Base-by-base conservation (phyloP, 1,284 basidiomycete genomes). In the Melampsora larici-populina region DNA sequence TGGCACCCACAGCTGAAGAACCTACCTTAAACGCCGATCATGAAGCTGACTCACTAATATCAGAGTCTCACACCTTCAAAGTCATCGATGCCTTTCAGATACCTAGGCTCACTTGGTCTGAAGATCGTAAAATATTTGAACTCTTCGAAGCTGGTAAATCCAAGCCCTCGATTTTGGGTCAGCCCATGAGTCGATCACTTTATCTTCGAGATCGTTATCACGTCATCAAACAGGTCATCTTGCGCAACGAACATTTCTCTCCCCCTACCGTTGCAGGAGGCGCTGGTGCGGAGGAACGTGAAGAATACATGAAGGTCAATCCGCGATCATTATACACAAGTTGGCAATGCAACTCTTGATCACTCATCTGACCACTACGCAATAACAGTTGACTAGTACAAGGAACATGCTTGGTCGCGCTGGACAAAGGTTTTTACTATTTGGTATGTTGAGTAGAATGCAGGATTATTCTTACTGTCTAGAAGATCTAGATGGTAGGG, bases 221-320 rank as follows among this genome's bases (percentile, higher is more conserved):
- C 29, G 68, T 65, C 55, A 69, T 77, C 29, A 65, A 66, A 46
- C 66, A 70, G 21, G 91, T 92, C 80, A 89, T 97, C 31, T 85
- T 96, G 49, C 87, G 94, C 26, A 97, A 97, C 82, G 95, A 98
- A 83, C 94, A 97, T 84, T 98, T 98, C 84, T 93, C 93, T 1
- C 94, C 94, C 7, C 95, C 94, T 3, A 93, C 93, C 0, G 84
- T 97, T 29, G 92, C 92, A 48, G 94, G 93, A 36, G 66, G 55
- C 6, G 26, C 48, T 24, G 67, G 31, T 88, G 90, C 78, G 92
- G 96, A 84, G 86, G 93, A 68, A 89, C 91, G 78, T 60, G 46
- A 66, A 36, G 89, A 89, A 78, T 89, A 96, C 74, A 89, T 97
- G 67, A 96, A 94, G 80, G 92, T 92, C 81, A 79, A 88, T 0